Evolutionary conservation across 2,329 filamentous ascomycete genomes (phyloP).

Genomic region (Pseudopyricularia cyperi): DNA sequence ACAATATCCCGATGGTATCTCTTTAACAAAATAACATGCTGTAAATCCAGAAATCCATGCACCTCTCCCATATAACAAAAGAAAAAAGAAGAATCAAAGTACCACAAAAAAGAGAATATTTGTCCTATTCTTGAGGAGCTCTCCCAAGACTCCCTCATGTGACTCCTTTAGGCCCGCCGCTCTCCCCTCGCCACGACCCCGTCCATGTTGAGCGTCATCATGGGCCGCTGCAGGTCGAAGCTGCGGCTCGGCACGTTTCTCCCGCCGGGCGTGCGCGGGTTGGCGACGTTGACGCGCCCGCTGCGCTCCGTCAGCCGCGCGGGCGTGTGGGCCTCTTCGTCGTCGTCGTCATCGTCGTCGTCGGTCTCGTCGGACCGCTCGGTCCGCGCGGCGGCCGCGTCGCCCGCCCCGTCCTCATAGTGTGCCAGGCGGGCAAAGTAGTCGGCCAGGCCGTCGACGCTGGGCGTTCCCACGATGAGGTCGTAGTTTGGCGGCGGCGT

Average conservation of each 20-base stretch:
- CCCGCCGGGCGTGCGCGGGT: slow-evolving; percentile 41
- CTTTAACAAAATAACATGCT: no score
- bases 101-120: not conserved
- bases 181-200: slow-evolving; percentile 12
- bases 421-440: slow-evolving; percentile 75
- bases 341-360: slow-evolving; percentile 22
- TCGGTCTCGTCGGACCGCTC: not conserved
- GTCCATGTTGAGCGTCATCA: slow-evolving; percentile 19
- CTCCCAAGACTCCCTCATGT: no score
- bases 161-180: not conserved
- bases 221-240: slow-evolving; percentile 37
- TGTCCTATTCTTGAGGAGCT: no score
- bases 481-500: slow-evolving; percentile 84
- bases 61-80: not conserved
- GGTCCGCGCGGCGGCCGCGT: not conserved
- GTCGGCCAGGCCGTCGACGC: slow-evolving; percentile 62
- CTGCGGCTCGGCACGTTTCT: slow-evolving; percentile 41
- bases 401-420: slow-evolving; percentile 35
- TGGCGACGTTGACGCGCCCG: slow-evolving; percentile 43
- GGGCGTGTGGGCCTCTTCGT: slow-evolving; percentile 17
- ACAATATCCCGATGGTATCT: not conserved
- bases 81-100: not conserved
- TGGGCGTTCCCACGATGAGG: slow-evolving; percentile 55
- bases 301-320: slow-evolving; percentile 34
- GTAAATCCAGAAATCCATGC: no score